A percentile compares a stretch with the other conserved stretches of the same genome.
Conservation (phyloP, 495 filamentous ascomycete genomes). For the Penicillium bialowiezense region DNA sequence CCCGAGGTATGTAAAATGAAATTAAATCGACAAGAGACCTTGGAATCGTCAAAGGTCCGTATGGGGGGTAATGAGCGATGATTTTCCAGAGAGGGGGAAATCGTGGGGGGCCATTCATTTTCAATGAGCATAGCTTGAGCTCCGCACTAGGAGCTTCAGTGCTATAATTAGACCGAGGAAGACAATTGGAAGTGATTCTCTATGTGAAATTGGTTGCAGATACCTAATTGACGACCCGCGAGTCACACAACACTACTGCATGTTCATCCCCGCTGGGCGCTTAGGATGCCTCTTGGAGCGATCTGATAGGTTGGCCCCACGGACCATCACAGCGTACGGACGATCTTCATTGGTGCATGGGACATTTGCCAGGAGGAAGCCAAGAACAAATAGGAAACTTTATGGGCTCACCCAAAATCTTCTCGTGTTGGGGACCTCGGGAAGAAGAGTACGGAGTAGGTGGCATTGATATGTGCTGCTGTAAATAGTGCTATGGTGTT, state of each 20-base stretch:
- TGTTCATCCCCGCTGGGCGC: conserved; percentile 21
- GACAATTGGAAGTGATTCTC: background rate
- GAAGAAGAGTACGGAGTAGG: too few relatives aligned
- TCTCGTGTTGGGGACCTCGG: too few relatives aligned
- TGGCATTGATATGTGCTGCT: too few relatives aligned
- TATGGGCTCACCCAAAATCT: too few relatives aligned
- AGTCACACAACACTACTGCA: conserved; percentile 26
- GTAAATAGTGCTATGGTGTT: too few relatives aligned
- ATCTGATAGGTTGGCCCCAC: conserved; percentile 9
- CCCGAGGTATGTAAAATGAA: too few relatives aligned
- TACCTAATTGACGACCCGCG: background rate
- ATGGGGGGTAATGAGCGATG: background rate
- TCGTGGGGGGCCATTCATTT: background rate
- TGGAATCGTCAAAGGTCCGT: too few relatives aligned
- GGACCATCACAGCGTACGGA: background rate
- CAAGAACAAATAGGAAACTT: background rate
- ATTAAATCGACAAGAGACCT: background rate
- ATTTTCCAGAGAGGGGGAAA: background rate
- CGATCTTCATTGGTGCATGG: conserved; percentile 6
- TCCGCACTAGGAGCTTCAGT: conserved; percentile 5
- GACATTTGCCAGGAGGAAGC: background rate
- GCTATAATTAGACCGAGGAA: conserved; percentile 16
- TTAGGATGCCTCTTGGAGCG: conserved; percentile 6
- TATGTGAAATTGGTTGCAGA: background rate
- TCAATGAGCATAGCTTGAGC: conserved; percentile 2